Conservation (phyloP, 1,284 basidiomycete genomes). For the Salmacisia buchloeana region DNA sequence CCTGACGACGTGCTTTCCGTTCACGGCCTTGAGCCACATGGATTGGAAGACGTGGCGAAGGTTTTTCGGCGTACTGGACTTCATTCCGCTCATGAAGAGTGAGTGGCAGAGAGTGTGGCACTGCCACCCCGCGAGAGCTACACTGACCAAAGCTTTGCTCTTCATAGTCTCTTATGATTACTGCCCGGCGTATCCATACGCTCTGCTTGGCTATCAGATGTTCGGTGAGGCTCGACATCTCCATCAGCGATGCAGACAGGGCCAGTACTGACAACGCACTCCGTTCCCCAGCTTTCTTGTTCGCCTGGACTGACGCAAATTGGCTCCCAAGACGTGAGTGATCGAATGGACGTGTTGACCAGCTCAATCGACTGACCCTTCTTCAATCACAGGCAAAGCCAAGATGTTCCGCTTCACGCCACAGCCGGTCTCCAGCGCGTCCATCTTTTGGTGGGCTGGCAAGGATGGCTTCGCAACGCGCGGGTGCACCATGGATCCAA, state of each 20-base stretch:
- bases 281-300: conserved; percentile 54
- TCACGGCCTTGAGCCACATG: conserved; percentile 45
- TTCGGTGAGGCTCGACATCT: conserved; percentile 47
- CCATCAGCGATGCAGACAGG: conserved; percentile 9
- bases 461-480: conserved; percentile 60
- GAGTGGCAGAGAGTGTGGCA: background rate
- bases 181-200: conserved; percentile 55
- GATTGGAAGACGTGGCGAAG: conserved; percentile 59
- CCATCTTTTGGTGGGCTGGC: conserved; percentile 61
- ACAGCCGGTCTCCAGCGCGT: conserved; percentile 58
- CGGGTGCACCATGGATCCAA: conserved; percentile 59
- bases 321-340: conserved; percentile 53
- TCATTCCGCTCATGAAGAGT: conserved; percentile 61
- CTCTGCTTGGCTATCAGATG: conserved; percentile 56
- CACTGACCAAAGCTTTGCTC: background rate
- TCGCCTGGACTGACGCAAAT: conserved; percentile 62
- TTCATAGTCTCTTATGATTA: conserved; percentile 56
- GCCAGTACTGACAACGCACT: background rate
- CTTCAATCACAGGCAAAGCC: conserved; percentile 53
- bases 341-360: background rate
- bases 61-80: conserved; percentile 61
- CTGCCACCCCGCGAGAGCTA: background rate
- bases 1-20: conserved; percentile 60
- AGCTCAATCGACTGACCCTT: background rate
- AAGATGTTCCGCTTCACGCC: conserved; percentile 66